A percentile compares a stretch with the other conserved stretches of the same genome.
Evolutionary conservation across 768 basidiomycete genomes (phyloP).

Genomic region (Mycena galericulata): DNA sequence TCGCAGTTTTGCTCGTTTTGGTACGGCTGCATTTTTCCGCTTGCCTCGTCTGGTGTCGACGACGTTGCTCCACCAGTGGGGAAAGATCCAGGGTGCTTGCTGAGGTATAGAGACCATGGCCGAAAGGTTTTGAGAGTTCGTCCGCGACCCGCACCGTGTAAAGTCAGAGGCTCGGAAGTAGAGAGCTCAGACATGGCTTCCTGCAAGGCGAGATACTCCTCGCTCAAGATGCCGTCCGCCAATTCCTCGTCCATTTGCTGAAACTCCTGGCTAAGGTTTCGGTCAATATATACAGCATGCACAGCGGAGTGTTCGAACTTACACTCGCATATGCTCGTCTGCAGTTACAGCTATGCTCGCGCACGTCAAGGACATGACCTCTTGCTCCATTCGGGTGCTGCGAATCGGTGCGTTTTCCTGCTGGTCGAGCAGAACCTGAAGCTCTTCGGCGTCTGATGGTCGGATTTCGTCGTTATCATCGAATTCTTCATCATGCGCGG

Average conservation of each 20-base stretch:
- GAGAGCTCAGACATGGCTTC: background rate
- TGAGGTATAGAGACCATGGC: too few species aligned
- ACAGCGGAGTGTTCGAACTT: too few species aligned
- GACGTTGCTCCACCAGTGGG: background rate
- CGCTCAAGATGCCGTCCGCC: background rate
- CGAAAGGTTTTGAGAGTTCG: background rate
- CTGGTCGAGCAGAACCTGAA: conserved; percentile 11
- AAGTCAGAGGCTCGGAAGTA: too few species aligned
- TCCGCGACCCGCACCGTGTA: background rate
- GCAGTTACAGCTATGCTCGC: background rate
- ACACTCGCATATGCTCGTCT: conserved; percentile 17
- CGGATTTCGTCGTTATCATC: background rate
- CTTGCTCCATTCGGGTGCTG: background rate
- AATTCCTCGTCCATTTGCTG: background rate
- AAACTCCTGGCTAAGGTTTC: background rate
- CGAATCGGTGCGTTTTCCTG: background rate
- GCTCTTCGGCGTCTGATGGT: background rate
- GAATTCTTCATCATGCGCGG: background rate
- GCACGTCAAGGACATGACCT: background rate
- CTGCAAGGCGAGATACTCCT: background rate
- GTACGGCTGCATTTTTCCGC: background rate
- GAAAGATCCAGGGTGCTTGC: background rate
- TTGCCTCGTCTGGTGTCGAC: background rate
- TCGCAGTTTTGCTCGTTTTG: background rate
- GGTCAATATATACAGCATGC: too few species aligned